Evolutionary conservation across 257 asterid genomes (phyloP).

Genomic region (Solanum pinnatisectum): DNA sequence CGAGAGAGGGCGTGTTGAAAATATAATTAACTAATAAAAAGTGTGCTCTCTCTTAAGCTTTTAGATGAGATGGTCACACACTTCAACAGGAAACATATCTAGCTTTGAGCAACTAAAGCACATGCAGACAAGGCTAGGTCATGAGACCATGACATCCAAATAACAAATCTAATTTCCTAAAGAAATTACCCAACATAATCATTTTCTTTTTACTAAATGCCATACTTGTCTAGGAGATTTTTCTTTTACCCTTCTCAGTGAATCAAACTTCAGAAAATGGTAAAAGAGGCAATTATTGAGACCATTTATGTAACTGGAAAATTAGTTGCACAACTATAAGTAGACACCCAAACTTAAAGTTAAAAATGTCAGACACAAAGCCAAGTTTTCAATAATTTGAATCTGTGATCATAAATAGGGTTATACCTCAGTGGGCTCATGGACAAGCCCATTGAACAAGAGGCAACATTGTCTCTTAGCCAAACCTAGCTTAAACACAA

Average conservation of each 20-base stretch:
- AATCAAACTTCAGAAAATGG: background rate
- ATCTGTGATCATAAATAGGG: background rate
- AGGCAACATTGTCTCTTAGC: slow-evolving; percentile 72
- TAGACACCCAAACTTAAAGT: background rate
- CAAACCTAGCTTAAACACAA: slow-evolving; percentile 81
- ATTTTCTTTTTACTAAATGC: background rate
- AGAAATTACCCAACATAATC: background rate
- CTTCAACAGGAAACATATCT: background rate
- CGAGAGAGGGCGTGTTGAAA: background rate
- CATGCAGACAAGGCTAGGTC: background rate
- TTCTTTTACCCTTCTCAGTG: background rate
- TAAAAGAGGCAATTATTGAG: background rate
- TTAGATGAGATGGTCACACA: background rate
- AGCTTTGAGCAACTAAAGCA: background rate
- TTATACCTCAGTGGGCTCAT: slow-evolving; percentile 75
- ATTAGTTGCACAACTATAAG: background rate
- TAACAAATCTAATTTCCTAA: background rate
- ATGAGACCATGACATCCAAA: background rate
- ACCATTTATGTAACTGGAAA: background rate
- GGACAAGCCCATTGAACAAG: slow-evolving; percentile 92
- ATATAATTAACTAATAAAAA: background rate
- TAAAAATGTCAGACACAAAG: background rate
- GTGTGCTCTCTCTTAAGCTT: background rate
- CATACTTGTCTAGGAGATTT: background rate
- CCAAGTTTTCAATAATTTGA: background rate